Conservation (phyloP, 371 early-diverging fungal species). For the Globomyces sp. region DNA sequence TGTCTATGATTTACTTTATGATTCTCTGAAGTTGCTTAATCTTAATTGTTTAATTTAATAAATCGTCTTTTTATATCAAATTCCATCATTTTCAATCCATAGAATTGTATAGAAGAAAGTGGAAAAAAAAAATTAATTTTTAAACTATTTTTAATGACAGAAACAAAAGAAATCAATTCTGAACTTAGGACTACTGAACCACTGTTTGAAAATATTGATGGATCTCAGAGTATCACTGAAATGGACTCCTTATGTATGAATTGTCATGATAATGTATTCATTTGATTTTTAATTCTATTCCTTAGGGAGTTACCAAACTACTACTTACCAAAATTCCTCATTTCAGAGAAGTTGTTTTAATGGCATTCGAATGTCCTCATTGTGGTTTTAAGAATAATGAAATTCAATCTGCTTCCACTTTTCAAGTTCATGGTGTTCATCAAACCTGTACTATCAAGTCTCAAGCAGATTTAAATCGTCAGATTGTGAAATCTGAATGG, state of each 20-base stretch:
- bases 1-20: too few species aligned
- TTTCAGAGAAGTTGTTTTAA: conserved; percentile 86
- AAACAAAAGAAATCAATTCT: not conserved
- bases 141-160: not conserved
- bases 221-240: conserved; percentile 55
- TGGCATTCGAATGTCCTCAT: conserved; percentile 94
- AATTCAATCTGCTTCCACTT: conserved; percentile 80
- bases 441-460: conserved; percentile 56
- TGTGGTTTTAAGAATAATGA: conserved; percentile 89
- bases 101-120: too few species aligned
- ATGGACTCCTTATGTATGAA: conserved; percentile 91
- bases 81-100: too few species aligned
- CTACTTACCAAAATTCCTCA: conserved; percentile 91
- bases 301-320: conserved; percentile 77
- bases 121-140: too few species aligned
- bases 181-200: conserved; percentile 9
- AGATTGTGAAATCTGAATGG: conserved; percentile 85
- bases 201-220: conserved; percentile 33
- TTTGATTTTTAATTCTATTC: conserved; percentile 34
- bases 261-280: conserved; percentile 65
- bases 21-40: too few species aligned
- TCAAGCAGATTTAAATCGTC: conserved; percentile 77
- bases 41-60: too few species aligned
- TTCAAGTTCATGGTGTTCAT: conserved; percentile 76
- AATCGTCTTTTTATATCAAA: too few species aligned